Base-by-base conservation (phyloP, 2,329 filamentous ascomycete genomes). In the Colletotrichum siamense region DNA sequence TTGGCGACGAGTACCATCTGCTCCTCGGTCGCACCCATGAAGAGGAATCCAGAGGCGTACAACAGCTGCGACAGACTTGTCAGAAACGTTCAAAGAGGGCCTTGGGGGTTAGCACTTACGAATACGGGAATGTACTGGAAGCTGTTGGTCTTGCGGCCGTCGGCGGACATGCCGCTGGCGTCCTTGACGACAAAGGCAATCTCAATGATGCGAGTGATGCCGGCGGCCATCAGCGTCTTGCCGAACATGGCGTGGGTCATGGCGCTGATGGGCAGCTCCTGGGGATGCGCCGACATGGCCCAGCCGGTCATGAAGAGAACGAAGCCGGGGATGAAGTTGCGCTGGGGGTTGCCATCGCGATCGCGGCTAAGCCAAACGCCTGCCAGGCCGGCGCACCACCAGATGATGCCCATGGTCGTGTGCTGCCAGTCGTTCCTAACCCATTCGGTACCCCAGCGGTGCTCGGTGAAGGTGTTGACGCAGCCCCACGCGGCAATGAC, bases 351-450 rank as follows among this genome's bases (percentile, higher is more conserved):
- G 68, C 97, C 96, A 78, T 96, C 93, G 73, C 95, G 92, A 82
- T 94, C 95, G 78, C 92, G 91, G 83, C 95, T 98, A 52, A 99
- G 89, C 97, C 96, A 99, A 69, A 99, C 91, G 57, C 97, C 97
- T 13, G 96, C 91, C 34, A 99, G 87, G 28, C 97, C 97, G 9
- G 97, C 96, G 81, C 93, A 95, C 96, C 96, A 99, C 97, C 97
- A 99, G 68, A 99, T 93, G 77, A 99, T 92, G n/a, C 97, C 97
- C 96, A 99, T 99, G n/a, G 95, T 95, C 0, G 97, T 99, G 85
- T 99, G 97, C 84, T 99, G 96, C 87, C 98, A 92, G 84, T 99
- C 97, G 82, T 98, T 99, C 85, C 92, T 92, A 69, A 94, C 95
- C 97, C 97, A 99, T 1, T 92, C 90, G 1, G 89, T 89, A 71